Evolutionary conservation across 352 stramenopile species (phyloP), one percentile per base, ranked within the genome.

Genomic region (Pythium dissotocum): DNA sequence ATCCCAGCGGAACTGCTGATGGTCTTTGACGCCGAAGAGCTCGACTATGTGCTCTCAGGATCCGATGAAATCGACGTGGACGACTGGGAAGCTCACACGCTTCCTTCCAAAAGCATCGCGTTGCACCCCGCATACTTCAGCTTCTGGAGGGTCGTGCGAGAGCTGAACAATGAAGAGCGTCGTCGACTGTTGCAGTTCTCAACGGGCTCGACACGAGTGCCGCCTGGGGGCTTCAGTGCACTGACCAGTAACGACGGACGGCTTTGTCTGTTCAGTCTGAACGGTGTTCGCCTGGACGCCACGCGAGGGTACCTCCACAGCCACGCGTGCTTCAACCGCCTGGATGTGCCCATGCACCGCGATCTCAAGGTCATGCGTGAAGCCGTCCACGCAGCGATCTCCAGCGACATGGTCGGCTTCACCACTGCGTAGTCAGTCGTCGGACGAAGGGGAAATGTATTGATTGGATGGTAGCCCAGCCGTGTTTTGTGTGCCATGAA

Each of bases 1-100:
- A 52, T 98, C 32, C 95, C 94, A 0, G 79, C 93, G 48, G 79
- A 91, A n/a, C 73, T 98, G 14, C 72, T 98, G 14, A 87, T 91
- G 21, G 77, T 98, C n/a, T 98, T 98, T 78, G 94, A 98, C 72
- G 96, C 93, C 69, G 91, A 98, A 75, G 93, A 98, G 74, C 73
- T 98, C 1, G 94, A 98, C 70, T 75, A 98, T 36, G 71, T 98
- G 12, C 83, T 98, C 60, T 98, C 89, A 57, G 94, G 93, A 18
- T 72, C 97, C 38, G 90, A 93, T 5, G 79, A 85, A 60, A 97
- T 98, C 65, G 84, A 97, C 58, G 90, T 98, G 51, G 78, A 93
- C 24, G 94, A 98, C 70, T 98, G 94, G 94, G 85, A 88, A 67
- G 70, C 69, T 24, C 73, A 97, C 63, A 98, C 92, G 0, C 60